Base-by-base conservation (phyloP, 2,329 filamentous ascomycete genomes). In the Aureobasidium lini region DNA sequence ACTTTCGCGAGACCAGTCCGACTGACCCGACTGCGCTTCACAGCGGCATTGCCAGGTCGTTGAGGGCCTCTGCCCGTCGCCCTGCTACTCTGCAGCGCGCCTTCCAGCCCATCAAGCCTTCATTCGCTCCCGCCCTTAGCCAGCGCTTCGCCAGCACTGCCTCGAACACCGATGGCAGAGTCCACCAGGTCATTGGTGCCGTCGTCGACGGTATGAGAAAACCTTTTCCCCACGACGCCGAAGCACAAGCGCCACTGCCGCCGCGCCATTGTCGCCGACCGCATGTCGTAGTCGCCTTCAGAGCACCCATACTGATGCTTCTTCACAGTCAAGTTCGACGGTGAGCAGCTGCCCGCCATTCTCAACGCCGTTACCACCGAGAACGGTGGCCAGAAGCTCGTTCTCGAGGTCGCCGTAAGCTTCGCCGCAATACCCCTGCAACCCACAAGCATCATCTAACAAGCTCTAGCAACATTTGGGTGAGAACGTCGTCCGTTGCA, bases 401-500 rank as follows among this genome's bases (percentile, higher is more conserved):
- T 95, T 67, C 86, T 99, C 67, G 94, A 99, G 84, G 94, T 97
- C 76, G 82, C 94, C 73, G 92, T 96, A 96, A 74, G 85, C 72
- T 65, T 67, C 66, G 66, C 65, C 65, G 66, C 66, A 65, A 63
- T 64, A 48, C 43, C 52, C 28, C 63, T 60, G 63, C 65, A 59
- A 54, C 48, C 61, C 42, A 39, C 57, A 59, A 54, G 23, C 23
- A 23, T 62, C 29, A 66, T 71, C 65, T 71, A 63, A 62, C 57
- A 60, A 59, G 53, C 59, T 61, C 68, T 71, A 96, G 91, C 94
- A 99, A 96, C 94, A 97, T 86, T 82, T 99, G 79, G 94, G 94
- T 82, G 90, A 99, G 84, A 96, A 90, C 84, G 90, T 96, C 76
- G 94, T 99, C 78, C 88, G 94, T 79, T 95, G 90, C 80, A 99